These are phyloP conservation scores for Silene conica DNA, from an alignment of 148 eudicot genomes.

Conservation along the genomic window DNA sequence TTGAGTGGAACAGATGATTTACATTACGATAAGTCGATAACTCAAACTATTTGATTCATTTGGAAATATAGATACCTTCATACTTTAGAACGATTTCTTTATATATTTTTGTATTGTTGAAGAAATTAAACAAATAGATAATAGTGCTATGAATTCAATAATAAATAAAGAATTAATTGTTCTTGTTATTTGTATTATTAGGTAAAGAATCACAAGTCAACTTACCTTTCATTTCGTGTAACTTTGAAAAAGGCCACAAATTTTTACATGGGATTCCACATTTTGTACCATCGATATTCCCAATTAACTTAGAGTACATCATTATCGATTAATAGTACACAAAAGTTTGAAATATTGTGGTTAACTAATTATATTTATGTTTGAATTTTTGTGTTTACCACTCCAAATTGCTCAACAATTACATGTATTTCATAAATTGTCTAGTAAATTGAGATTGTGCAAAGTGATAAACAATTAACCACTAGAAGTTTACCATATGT, in stretches of 20 bases:
- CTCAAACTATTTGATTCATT: neutral
- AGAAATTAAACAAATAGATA: neutral
- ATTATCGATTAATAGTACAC: constrained; percentile 25
- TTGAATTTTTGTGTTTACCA: constrained; percentile 29
- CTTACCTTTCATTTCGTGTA: constrained; percentile 33
- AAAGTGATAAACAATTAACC: constrained; percentile 17
- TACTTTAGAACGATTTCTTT: too few relatives aligned
- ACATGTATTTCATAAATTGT: constrained; percentile 34
- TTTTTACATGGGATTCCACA: constrained; percentile 45
- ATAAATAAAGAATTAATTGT: neutral
- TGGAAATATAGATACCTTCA: neutral
- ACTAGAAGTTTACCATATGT: constrained; percentile 30
- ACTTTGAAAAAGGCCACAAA: constrained; percentile 29
- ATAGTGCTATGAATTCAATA: neutral
- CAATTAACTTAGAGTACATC: constrained; percentile 19
- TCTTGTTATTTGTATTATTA: neutral
- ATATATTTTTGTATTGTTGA: neutral
- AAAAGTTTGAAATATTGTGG: constrained; percentile 27
- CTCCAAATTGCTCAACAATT: constrained; percentile 30
- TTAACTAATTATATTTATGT: constrained; percentile 19
- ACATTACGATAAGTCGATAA: too few relatives aligned
- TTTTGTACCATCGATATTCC: constrained; percentile 35
- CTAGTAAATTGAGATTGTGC: constrained; percentile 26
- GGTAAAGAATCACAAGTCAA: constrained; percentile 32
- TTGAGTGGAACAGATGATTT: neutral